phyloP scores from a whole-genome alignment of 2,329 filamentous ascomycete species.

The Apiospora koreana region DNA sequence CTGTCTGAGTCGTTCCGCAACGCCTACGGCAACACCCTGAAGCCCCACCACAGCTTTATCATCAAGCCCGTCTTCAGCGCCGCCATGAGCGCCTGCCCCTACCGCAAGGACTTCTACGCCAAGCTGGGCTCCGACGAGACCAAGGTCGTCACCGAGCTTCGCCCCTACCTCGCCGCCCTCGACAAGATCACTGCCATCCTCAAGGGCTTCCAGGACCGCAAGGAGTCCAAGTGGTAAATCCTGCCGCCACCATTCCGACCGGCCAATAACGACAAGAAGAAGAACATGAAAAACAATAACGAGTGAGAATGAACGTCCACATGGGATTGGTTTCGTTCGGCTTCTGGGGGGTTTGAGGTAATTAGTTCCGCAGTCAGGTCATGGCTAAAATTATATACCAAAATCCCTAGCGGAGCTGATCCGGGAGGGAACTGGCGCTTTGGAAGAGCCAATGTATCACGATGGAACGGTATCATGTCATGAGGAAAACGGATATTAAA shows the following conservation, averaged over 20 bases:
- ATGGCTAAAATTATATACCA: neutral
- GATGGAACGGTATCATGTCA: slow-evolving; percentile 6
- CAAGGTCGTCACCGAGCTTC: slow-evolving; percentile 65
- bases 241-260: neutral
- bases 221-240: slow-evolving; percentile 58
- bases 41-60: slow-evolving; percentile 86
- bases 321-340: neutral
- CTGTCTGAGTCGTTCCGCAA: slow-evolving; percentile 83
- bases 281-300: neutral
- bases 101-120: slow-evolving; percentile 88
- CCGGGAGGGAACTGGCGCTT: neutral
- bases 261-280: neutral
- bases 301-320: neutral
- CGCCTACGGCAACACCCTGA: slow-evolving; percentile 84
- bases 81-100: slow-evolving; percentile 91
- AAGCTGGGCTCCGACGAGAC: slow-evolving; percentile 74
- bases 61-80: slow-evolving; percentile 91
- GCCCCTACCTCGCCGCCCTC: slow-evolving; percentile 73
- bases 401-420: neutral
- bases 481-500: neutral
- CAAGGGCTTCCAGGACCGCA: slow-evolving; percentile 56
- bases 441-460: neutral
- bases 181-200: slow-evolving; percentile 80
- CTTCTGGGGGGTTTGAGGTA: neutral
- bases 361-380: neutral